Conservation (phyloP, 2,329 filamentous ascomycete species). For the Paraconiothyrium brasiliense region DNA sequence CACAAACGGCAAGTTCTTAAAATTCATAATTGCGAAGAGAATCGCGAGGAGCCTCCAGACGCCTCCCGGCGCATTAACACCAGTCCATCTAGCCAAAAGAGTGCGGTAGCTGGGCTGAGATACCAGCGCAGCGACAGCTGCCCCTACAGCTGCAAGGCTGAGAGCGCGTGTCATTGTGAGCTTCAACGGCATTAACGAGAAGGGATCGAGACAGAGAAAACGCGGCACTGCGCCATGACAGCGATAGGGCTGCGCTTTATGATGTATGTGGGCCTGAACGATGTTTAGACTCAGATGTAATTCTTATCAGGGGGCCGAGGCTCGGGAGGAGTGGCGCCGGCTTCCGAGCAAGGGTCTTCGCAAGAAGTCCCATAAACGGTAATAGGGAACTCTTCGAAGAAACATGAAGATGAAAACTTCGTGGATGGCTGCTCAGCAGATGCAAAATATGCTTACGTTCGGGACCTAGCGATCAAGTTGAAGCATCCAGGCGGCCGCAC, state of each 20-base stretch:
- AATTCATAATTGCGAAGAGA: slow-evolving; percentile 61
- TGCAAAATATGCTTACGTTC: neutral
- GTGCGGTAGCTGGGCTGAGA: slow-evolving; percentile 9
- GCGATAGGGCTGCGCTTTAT: slow-evolving; percentile 4
- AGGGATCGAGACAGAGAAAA: neutral
- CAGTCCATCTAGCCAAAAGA: slow-evolving; percentile 19
- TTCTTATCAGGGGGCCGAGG: slow-evolving; percentile 16
- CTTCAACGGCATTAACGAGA: slow-evolving; percentile 4
- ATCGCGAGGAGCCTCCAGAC: slow-evolving; percentile 47
- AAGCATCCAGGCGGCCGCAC: neutral
- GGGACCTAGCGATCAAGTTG: neutral
- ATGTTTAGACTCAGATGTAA: neutral
- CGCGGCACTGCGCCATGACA: neutral
- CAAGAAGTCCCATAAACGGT: slow-evolving; percentile 6
- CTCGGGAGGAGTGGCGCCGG: slow-evolving; percentile 8
- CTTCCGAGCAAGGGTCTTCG: slow-evolving; percentile 8
- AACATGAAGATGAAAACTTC: neutral
- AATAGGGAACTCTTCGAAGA: neutral
- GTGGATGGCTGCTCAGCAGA: neutral
- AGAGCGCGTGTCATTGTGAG: slow-evolving; percentile 10
- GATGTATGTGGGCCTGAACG: neutral
- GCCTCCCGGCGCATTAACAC: slow-evolving; percentile 43
- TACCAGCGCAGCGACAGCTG: slow-evolving; percentile 10
- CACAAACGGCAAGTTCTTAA: slow-evolving; percentile 77
- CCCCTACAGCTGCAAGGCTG: slow-evolving; percentile 12